Percentiles rank a stretch among this genome's conserved stretches.
Evolutionary conservation across 2,329 filamentous ascomycete genomes (phyloP).

Genomic region (Diaporthe amygdali): DNA sequence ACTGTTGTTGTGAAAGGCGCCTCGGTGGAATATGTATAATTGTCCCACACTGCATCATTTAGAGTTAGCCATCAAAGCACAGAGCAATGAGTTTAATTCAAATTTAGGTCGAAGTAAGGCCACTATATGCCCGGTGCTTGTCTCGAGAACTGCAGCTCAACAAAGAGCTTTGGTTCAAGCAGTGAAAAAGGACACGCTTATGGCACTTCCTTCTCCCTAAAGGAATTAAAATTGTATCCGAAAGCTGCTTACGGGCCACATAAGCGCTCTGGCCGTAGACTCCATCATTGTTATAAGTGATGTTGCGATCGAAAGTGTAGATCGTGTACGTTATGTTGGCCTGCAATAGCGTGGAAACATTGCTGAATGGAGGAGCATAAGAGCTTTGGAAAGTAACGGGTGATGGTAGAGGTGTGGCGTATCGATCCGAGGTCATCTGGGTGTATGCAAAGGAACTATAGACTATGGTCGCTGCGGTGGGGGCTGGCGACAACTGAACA

Average conservation of each 20-base stretch:
- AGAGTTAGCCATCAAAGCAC: no score
- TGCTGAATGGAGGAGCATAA: neutral
- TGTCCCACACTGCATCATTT: no score
- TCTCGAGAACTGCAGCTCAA: no score
- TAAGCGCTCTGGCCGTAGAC: neutral
- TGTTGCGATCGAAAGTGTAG: neutral
- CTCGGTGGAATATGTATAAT: neutral
- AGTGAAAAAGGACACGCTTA: no score
- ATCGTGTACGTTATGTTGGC: neutral
- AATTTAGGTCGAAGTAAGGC: no score
- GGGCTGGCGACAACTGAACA: neutral
- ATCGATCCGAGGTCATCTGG: neutral
- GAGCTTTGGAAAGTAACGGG: neutral
- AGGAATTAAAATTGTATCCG: no score
- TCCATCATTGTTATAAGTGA: neutral
- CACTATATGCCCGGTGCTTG: no score
- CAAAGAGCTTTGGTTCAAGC: no score
- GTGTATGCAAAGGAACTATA: neutral
- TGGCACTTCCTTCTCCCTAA: no score
- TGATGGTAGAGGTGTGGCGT: neutral
- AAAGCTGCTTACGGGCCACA: no score
- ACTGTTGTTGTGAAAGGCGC: neutral
- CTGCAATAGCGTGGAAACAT: neutral
- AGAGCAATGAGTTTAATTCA: no score
- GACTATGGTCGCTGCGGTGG: neutral